phyloP scores from a whole-genome alignment of 306 rosid genomes.

The Dryas drummondii region DNA sequence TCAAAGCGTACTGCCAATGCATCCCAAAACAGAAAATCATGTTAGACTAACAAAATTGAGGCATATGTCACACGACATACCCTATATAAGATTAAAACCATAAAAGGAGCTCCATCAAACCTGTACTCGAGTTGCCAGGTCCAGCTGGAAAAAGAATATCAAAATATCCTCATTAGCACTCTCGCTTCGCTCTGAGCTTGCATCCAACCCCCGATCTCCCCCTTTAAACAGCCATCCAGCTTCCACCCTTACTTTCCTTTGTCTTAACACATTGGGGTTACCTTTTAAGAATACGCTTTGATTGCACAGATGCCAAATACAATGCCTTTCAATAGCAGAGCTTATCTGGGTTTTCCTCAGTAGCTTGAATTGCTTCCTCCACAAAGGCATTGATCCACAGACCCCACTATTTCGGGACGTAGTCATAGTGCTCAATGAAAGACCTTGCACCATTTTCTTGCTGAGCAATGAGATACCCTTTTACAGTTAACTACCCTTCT shows the following conservation, averaged over 20 bases:
- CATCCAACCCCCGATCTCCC: conserved; percentile 62
- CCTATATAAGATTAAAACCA: background rate
- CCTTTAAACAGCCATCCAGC: conserved; percentile 88
- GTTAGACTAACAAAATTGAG: conserved; percentile 14
- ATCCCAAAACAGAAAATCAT: conserved; percentile 26
- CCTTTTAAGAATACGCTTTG: conserved; percentile 36
- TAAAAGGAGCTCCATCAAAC: conserved; percentile 34
- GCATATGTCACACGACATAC: conserved; percentile 9
- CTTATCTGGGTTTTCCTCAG: conserved; percentile 36
- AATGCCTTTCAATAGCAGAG: conserved; percentile 33
- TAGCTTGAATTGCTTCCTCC: conserved; percentile 48
- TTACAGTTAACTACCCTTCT: background rate
- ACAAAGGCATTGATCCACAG: conserved; percentile 44
- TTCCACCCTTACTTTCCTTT: conserved; percentile 40
- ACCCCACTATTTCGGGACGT: conserved; percentile 44
- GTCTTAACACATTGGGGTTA: conserved; percentile 40
- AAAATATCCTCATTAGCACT: conserved; percentile 83
- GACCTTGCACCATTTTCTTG: conserved; percentile 55
- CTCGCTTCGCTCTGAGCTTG: conserved; percentile 77
- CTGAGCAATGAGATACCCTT: conserved; percentile 5
- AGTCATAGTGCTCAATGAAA: conserved; percentile 56
- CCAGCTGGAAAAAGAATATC: conserved; percentile 85
- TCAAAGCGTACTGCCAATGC: conserved; percentile 69
- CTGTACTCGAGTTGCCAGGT: conserved; percentile 94
- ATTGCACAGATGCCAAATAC: conserved; percentile 41